These are phyloP conservation scores for Polyporus arcularius DNA, from an alignment of 768 basidiomycete genomes.

Conservation along the genomic window DNA sequence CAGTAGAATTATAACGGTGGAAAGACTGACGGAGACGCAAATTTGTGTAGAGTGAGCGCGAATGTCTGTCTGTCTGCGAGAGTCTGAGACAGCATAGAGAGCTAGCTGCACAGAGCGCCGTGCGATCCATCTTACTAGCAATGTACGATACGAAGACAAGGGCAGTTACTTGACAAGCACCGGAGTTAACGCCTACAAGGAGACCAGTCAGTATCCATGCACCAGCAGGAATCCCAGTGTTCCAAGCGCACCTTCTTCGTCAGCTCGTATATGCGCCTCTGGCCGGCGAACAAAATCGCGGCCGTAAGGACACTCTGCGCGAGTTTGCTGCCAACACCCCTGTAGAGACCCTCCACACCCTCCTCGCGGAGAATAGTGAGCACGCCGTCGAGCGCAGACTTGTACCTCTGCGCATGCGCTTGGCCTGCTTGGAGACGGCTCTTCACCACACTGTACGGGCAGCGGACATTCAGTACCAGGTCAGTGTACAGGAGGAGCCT, in stretches of 20 bases:
- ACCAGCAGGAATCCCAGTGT: not conserved
- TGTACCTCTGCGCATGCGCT: slow-evolving; percentile 66
- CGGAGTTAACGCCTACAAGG: slow-evolving; percentile 6
- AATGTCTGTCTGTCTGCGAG: too few species aligned
- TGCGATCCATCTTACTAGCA: too few species aligned
- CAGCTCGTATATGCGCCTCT: slow-evolving; percentile 79
- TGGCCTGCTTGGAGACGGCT: slow-evolving; percentile 78
- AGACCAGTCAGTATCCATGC: not conserved
- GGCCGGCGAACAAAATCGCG: slow-evolving; percentile 89
- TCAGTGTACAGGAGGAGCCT: not conserved
- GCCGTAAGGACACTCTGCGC: slow-evolving; percentile 91
- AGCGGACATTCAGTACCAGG: not conserved
- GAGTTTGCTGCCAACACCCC: slow-evolving; percentile 85
- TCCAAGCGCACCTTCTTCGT: slow-evolving; percentile 48
- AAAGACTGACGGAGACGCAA: too few species aligned
- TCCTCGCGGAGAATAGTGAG: slow-evolving; percentile 77
- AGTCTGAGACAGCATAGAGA: too few species aligned
- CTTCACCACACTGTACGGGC: slow-evolving; percentile 59
- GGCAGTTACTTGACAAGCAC: slow-evolving; percentile 5
- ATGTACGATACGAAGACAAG: not conserved
- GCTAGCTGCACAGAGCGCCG: too few species aligned
- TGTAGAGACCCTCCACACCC: slow-evolving; percentile 82
- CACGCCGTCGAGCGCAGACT: slow-evolving; percentile 76
- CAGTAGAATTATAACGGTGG: too few species aligned
- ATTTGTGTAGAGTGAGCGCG: too few species aligned